Percentiles rank a stretch among this genome's conserved stretches.
Evolutionary conservation across 2,329 filamentous ascomycete species (phyloP).

Genomic region (Nigrograna mackinnonii): DNA sequence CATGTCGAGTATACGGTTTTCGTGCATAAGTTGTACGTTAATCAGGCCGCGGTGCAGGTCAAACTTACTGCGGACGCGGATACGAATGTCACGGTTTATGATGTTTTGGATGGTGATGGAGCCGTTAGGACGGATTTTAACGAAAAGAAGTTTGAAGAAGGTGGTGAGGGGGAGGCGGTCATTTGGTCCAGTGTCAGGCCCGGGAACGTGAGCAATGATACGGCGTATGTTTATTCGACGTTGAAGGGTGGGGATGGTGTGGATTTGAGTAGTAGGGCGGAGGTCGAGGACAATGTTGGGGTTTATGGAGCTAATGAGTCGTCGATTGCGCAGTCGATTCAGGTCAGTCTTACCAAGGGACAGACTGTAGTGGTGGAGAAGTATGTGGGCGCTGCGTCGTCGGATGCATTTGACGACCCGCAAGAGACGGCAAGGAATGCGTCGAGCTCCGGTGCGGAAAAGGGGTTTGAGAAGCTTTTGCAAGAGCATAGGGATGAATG

Average conservation of each 20-base stretch:
- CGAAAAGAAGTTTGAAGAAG: conserved; percentile 58
- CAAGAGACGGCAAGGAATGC: conserved; percentile 59
- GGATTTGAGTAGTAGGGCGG: conserved; percentile 45
- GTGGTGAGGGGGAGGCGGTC: conserved; percentile 44
- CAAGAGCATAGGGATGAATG: conserved; percentile 64
- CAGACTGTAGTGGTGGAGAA: conserved; percentile 63
- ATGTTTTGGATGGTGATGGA: conserved; percentile 69
- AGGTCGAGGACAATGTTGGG: conserved; percentile 50
- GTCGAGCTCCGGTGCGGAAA: conserved; percentile 51
- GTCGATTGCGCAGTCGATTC: conserved; percentile 65
- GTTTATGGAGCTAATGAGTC: conserved; percentile 61
- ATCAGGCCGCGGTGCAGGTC: conserved; percentile 63
- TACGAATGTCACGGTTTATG: conserved; percentile 62
- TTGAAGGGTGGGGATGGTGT: conserved; percentile 51
- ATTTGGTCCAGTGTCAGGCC: conserved; percentile 71
- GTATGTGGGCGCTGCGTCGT: conserved; percentile 69
- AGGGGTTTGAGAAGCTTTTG: conserved; percentile 61
- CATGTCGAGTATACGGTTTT: conserved; percentile 69
- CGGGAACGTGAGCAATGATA: conserved; percentile 63
- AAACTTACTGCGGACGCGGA: conserved; percentile 60
- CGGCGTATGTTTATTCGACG: conserved; percentile 62
- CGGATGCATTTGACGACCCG: conserved; percentile 67
- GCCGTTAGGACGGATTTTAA: conserved; percentile 67
- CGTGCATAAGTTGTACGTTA: conserved; percentile 65
- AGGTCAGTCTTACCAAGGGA: conserved; percentile 57